Evolutionary conservation across 345 rosid genomes (phyloP).

Genomic region (Aurinia saxatilis): DNA sequence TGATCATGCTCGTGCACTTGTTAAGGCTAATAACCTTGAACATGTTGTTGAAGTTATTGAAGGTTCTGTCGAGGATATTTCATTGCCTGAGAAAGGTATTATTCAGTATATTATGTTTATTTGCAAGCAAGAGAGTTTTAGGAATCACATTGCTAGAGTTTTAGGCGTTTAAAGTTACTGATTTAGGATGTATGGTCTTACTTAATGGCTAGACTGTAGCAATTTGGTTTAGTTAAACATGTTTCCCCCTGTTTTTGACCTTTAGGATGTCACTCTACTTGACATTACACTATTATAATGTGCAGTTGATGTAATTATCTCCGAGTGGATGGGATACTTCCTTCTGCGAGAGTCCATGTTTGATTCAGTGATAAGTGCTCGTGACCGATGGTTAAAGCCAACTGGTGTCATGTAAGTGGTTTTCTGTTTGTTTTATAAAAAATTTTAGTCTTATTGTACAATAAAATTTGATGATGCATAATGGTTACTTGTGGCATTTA

Average conservation of each 20-base stretch:
- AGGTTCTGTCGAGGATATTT: conserved; percentile 78
- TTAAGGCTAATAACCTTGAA: conserved; percentile 67
- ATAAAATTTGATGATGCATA: neutral
- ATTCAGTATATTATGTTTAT: too few species aligned
- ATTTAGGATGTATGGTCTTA: neutral
- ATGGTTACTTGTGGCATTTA: conserved; percentile 6
- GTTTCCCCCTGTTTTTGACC: neutral
- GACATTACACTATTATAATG: conserved; percentile 3
- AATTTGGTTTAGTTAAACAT: conserved; percentile 1
- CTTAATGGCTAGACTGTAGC: neutral
- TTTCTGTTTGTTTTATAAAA: neutral
- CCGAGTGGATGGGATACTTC: conserved; percentile 99
- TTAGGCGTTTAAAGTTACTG: neutral
- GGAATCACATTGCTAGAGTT: neutral
- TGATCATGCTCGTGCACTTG: conserved; percentile 86
- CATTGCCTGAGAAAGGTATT: conserved; percentile 87
- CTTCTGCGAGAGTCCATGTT: conserved; percentile 96
- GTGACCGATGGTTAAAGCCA: conserved; percentile 95
- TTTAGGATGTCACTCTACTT: conserved; percentile 1
- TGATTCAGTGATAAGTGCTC: conserved; percentile 96
- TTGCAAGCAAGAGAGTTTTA: neutral
- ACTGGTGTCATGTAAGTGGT: conserved; percentile 78
- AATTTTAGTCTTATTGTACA: neutral
- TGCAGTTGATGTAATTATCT: conserved; percentile 94
- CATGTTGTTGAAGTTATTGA: conserved; percentile 76